A percentile compares a stretch with the other conserved stretches of the same genome.
phyloP scores from a whole-genome alignment of 352 stramenopile species.

The Pythium brassicae region DNA sequence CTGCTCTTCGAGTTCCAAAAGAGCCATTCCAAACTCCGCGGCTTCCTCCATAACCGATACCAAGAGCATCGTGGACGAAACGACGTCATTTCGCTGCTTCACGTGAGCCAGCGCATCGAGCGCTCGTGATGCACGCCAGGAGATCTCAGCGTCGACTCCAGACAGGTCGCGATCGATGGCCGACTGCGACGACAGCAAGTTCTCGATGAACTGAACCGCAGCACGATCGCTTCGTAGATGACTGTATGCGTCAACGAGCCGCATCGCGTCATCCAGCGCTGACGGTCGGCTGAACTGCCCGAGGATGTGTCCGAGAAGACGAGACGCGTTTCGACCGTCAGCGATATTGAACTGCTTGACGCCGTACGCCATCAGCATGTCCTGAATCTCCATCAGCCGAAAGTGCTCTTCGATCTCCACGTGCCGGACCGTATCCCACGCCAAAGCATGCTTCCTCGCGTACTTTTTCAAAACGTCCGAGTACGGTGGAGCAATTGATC shows the following conservation, averaged over 20 bases:
- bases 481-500: slow-evolving; percentile 51
- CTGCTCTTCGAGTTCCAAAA: slow-evolving; percentile 41
- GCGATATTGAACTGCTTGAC: slow-evolving; percentile 51
- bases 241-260: slow-evolving; percentile 58
- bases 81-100: slow-evolving; percentile 28
- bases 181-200: slow-evolving; percentile 34
- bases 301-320: slow-evolving; percentile 57
- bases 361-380: slow-evolving; percentile 63
- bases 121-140: slow-evolving; percentile 13
- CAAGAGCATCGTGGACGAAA: slow-evolving; percentile 19
- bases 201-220: slow-evolving; percentile 58
- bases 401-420: slow-evolving; percentile 60
- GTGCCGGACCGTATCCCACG: slow-evolving; percentile 37
- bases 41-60: slow-evolving; percentile 51
- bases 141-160: slow-evolving; percentile 8
- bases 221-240: slow-evolving; percentile 45
- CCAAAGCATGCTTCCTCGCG: slow-evolving; percentile 21
- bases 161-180: background rate
- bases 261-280: slow-evolving; percentile 50
- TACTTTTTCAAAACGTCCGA: slow-evolving; percentile 45
- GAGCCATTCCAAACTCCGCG: slow-evolving; percentile 32
- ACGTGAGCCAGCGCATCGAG: slow-evolving; percentile 32
- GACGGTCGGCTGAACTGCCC: slow-evolving; percentile 38
- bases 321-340: slow-evolving; percentile 39
- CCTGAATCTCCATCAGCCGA: slow-evolving; percentile 72